These are phyloP conservation scores for Blakeslea trispora DNA, from an alignment of 371 early-diverging fungal species.

Conservation along the genomic window DNA sequence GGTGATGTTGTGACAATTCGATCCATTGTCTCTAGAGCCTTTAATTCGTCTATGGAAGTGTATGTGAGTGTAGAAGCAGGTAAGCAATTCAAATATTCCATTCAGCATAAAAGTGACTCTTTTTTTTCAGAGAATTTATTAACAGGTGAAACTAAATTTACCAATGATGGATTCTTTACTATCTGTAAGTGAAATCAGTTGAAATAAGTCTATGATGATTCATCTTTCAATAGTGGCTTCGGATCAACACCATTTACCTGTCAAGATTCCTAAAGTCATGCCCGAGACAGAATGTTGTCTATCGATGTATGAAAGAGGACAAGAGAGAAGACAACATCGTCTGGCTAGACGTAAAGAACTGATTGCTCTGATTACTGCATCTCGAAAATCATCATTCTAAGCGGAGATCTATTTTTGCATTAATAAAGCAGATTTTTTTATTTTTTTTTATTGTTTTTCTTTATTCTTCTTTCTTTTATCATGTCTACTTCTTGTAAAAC, in stretches of 20 bases:
- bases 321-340: slow-evolving; percentile 45
- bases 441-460: slow-evolving; percentile 5
- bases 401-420: slow-evolving; percentile 3
- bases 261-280: slow-evolving; percentile 43
- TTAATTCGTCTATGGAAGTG: slow-evolving; percentile 62
- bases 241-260: slow-evolving; percentile 45
- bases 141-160: slow-evolving; percentile 58
- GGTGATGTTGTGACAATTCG: slow-evolving; percentile 65
- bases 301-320: slow-evolving; percentile 43
- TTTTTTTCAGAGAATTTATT: slow-evolving; percentile 50
- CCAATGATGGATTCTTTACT: slow-evolving; percentile 66
- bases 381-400: not conserved
- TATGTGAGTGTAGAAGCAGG: slow-evolving; percentile 64
- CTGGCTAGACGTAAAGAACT: slow-evolving; percentile 48
- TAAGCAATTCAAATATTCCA: too few relatives aligned
- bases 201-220: too few relatives aligned
- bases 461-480: slow-evolving; percentile 4
- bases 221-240: slow-evolving; percentile 37
- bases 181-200: too few relatives aligned
- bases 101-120: too few relatives aligned
- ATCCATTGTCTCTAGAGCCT: slow-evolving; percentile 58
- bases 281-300: slow-evolving; percentile 49
- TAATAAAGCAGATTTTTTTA: slow-evolving; percentile 18
- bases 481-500: slow-evolving; percentile 54
- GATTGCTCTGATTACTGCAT: slow-evolving; percentile 23